These are phyloP conservation scores for Chaetomium tenue DNA, from an alignment of 495 filamentous ascomycete species.

Conservation along the genomic window DNA sequence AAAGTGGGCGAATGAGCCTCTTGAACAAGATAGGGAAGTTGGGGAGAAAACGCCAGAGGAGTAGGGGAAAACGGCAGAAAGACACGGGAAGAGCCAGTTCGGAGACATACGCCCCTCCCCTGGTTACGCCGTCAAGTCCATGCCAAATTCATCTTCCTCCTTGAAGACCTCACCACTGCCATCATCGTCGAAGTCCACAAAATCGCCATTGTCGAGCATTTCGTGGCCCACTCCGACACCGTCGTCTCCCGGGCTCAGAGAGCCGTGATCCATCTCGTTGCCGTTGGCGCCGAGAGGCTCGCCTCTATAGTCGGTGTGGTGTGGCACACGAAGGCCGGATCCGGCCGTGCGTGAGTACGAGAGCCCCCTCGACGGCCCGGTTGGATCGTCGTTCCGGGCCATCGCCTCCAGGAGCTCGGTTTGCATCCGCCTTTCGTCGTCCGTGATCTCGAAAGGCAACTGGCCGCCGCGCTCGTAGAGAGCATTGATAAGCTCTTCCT, in stretches of 20 bases:
- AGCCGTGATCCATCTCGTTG: conserved; percentile 41
- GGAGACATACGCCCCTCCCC: neutral
- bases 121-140: conserved; percentile 57
- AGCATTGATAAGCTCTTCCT: conserved; percentile 74
- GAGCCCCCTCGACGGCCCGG: conserved; percentile 48
- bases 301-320: conserved; percentile 88
- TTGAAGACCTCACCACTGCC: conserved; percentile 68
- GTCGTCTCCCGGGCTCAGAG: conserved; percentile 70
- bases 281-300: conserved; percentile 58
- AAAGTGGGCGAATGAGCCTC: neutral
- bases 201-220: conserved; percentile 57
- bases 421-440: conserved; percentile 94
- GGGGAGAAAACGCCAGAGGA: too few species aligned
- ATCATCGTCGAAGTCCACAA: conserved; percentile 68
- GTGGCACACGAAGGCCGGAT: conserved; percentile 81
- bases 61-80: neutral
- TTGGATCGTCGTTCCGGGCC: conserved; percentile 66
- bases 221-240: conserved; percentile 56
- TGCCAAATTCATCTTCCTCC: conserved; percentile 85
- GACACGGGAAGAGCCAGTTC: conserved; percentile 20
- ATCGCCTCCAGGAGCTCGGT: conserved; percentile 84
- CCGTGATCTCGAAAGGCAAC: conserved; percentile 79
- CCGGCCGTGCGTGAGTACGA: conserved; percentile 82
- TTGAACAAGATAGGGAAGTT: conserved; percentile 10
- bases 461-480: conserved; percentile 67